A percentile compares a stretch with the other conserved stretches of the same genome.
Conservation (phyloP, 805 yeast species). For the Monosporozyma servazzii region DNA sequence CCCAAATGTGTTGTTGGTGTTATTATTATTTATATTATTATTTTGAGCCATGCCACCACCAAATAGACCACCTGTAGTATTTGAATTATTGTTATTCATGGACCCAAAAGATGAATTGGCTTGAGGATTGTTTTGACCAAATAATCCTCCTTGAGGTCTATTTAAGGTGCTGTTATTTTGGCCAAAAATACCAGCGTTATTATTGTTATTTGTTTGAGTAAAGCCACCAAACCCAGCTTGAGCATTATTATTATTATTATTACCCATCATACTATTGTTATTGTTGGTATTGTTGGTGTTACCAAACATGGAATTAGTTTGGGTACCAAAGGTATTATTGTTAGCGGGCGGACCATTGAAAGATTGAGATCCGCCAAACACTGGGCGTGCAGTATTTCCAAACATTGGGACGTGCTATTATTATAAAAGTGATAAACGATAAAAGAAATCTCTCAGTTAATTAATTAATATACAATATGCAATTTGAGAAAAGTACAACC, state of each 20-base stretch:
- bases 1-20: conserved; percentile 17
- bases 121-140: conserved; percentile 14
- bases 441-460: not conserved
- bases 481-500: not conserved
- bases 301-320: conserved; percentile 15
- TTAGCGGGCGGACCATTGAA: conserved; percentile 9
- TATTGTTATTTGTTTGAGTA: conserved; percentile 14
- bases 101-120: conserved; percentile 17
- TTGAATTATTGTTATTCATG: conserved; percentile 28
- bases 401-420: not conserved
- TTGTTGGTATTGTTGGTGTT: conserved; percentile 8
- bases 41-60: conserved; percentile 9
- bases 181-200: conserved; percentile 9
- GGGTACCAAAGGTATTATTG: conserved; percentile 7
- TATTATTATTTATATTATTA: conserved; percentile 8
- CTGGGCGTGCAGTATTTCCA: conserved; percentile 21
- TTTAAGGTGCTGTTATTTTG: not conserved
- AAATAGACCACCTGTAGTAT: conserved; percentile 23
- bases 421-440: not conserved
- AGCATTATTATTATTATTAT: conserved; percentile 15
- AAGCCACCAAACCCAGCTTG: conserved; percentile 29
- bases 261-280: conserved; percentile 6
- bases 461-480: not conserved
- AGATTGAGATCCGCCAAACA: conserved; percentile 21
- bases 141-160: conserved; percentile 17